Evolutionary conservation across 2,329 filamentous ascomycete species (phyloP).

Genomic region (Piedraia hortae): DNA sequence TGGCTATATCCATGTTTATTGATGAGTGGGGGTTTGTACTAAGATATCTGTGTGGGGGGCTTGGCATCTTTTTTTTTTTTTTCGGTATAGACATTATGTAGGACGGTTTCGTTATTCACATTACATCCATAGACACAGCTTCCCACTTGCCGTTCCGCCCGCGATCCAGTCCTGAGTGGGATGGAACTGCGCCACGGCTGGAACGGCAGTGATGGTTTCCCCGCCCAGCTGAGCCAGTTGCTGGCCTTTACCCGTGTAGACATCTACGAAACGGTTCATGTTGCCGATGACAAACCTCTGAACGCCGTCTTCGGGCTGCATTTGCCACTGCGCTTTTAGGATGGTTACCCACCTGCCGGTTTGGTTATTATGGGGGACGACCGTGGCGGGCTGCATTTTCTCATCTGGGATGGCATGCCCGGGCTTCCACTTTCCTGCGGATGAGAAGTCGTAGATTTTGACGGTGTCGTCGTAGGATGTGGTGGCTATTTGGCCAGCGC

Average conservation of each 20-base stretch:
- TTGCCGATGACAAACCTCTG: conserved; percentile 84
- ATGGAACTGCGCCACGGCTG: conserved; percentile 77
- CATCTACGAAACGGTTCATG: conserved; percentile 72
- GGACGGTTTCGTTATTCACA: no score
- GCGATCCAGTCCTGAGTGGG: conserved; percentile 72
- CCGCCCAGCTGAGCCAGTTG: conserved; percentile 72
- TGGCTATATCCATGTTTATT: no score
- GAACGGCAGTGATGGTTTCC: conserved; percentile 79
- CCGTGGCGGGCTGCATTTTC: conserved; percentile 39
- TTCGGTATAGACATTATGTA: no score
- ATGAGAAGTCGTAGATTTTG: conserved; percentile 60
- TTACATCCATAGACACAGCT: conserved; percentile 71
- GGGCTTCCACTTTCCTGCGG: conserved; percentile 19
- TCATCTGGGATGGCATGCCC: conserved; percentile 23
- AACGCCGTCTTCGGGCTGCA: conserved; percentile 45
- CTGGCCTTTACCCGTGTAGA: conserved; percentile 57
- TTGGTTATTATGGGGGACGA: conserved; percentile 75
- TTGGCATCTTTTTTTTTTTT: no score
- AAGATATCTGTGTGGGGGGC: no score
- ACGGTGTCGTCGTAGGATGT: conserved; percentile 86
- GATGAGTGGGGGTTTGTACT: no score
- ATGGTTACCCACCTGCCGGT: conserved; percentile 85
- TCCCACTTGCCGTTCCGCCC: conserved; percentile 73
- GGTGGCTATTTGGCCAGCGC: conserved; percentile 62
- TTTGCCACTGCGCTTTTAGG: conserved; percentile 72